Percentiles rank a stretch among this genome's conserved stretches.
These are phyloP conservation scores for Suhomyces kunorum DNA, from an alignment of 1,139 yeast genomes.

Conservation along the genomic window DNA sequence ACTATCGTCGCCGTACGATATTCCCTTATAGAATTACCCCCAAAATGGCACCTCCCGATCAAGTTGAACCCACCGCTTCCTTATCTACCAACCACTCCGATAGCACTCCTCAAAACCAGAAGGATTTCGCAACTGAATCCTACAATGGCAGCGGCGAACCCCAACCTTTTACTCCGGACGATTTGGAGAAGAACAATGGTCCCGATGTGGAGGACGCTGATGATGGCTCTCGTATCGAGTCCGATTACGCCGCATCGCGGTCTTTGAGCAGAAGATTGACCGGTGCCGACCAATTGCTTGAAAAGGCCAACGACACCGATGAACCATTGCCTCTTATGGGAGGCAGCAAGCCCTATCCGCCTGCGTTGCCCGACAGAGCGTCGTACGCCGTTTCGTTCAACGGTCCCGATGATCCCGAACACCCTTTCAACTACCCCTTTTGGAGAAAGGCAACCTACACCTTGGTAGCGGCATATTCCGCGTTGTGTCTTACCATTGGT, in stretches of 20 bases:
- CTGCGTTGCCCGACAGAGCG: constrained; percentile 50
- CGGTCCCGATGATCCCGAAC: constrained; percentile 61
- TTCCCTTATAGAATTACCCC: constrained; percentile 1
- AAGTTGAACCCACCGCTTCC: constrained; percentile 7
- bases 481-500: constrained; percentile 54
- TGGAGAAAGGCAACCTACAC: constrained; percentile 33
- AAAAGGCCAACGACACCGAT: constrained; percentile 29
- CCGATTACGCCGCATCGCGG: constrained; percentile 28
- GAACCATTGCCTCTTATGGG: constrained; percentile 54
- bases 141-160: constrained; percentile 17
- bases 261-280: constrained; percentile 30
- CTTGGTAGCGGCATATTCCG: constrained; percentile 24
- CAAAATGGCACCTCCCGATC: constrained; percentile 3
- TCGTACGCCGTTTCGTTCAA: constrained; percentile 58
- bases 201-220: constrained; percentile 17
- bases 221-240: constrained; percentile 31
- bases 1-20: background rate
- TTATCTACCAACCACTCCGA: constrained; percentile 11
- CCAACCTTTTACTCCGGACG: constrained; percentile 19
- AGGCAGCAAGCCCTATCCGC: constrained; percentile 54
- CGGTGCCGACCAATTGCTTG: constrained; percentile 27
- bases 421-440: constrained; percentile 62
- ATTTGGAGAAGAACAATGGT: constrained; percentile 13
- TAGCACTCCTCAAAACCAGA: constrained; percentile 5
- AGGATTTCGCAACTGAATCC: constrained; percentile 15